Evolutionary conservation across 805 yeast species (phyloP).

Genomic region (Saccharomycopsis sp.): DNA sequence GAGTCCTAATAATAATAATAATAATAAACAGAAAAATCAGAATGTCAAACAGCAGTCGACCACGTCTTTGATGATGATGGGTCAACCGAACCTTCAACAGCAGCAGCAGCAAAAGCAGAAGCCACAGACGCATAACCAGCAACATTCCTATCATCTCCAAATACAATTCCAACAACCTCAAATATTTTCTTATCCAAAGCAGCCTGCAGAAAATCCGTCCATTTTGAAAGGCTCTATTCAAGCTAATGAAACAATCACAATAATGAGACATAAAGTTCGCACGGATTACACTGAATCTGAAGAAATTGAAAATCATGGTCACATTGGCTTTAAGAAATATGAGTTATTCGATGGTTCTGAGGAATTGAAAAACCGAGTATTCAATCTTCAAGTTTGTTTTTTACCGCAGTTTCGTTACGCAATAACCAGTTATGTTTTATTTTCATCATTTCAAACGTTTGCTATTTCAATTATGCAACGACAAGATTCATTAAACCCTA

Average conservation of each 20-base stretch:
- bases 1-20: too few relatives aligned
- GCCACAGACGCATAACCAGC: background rate
- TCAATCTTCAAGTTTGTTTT: background rate
- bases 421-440: background rate
- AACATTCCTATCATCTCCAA: background rate
- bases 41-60: too few relatives aligned
- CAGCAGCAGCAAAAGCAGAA: background rate
- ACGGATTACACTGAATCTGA: too few relatives aligned
- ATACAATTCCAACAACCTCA: background rate
- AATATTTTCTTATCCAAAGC: background rate
- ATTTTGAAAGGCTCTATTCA: background rate
- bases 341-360: background rate
- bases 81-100: background rate
- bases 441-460: background rate
- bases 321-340: background rate
- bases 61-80: too few relatives aligned
- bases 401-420: background rate
- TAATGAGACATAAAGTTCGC: background rate
- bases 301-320: background rate
- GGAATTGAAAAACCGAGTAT: background rate
- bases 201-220: background rate
- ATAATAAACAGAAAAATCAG: too few relatives aligned
- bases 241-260: background rate
- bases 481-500: background rate
- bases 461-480: conserved; percentile 1